A percentile compares a stretch with the other conserved stretches of the same genome.
Evolutionary conservation across 768 basidiomycete species (phyloP).

Genomic region (Lactarius sp.): DNA sequence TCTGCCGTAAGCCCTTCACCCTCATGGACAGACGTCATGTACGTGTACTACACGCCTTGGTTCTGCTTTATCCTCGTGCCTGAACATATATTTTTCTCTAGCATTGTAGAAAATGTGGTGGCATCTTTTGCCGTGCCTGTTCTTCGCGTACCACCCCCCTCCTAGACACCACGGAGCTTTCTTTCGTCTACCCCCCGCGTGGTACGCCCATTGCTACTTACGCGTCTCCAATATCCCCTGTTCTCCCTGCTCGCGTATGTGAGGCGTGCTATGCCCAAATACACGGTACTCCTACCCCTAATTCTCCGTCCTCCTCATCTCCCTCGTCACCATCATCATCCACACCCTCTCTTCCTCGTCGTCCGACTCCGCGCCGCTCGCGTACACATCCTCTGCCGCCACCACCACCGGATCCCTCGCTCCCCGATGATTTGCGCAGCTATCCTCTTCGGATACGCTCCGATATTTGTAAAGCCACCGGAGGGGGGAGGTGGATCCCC

Average conservation of each 20-base stretch:
- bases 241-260: conserved; percentile 60
- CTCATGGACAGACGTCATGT: conserved; percentile 74
- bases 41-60: conserved; percentile 30
- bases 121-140: conserved; percentile 66
- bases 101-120: conserved; percentile 85
- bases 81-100: conserved; percentile 27
- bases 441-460: conserved; percentile 67
- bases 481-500: conserved; percentile 70
- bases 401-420: conserved; percentile 31
- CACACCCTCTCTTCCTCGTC: conserved; percentile 5
- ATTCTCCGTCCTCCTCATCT: conserved; percentile 27
- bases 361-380: conserved; percentile 29
- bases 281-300: conserved; percentile 46
- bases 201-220: conserved; percentile 54
- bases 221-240: conserved; percentile 55
- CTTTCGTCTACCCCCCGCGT: conserved; percentile 67
- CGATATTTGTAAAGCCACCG: conserved; percentile 69
- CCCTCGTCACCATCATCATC: conserved; percentile 32
- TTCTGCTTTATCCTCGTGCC: conserved; percentile 8
- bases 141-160: conserved; percentile 55
- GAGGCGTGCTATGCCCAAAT: conserved; percentile 75
- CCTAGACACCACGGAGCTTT: conserved; percentile 66
- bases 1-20: conserved; percentile 60
- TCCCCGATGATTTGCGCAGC: conserved; percentile 63
- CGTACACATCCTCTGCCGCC: conserved; percentile 34